Conservation (phyloP, 1,284 basidiomycete genomes). For the Schizophyllum commune region DNA sequence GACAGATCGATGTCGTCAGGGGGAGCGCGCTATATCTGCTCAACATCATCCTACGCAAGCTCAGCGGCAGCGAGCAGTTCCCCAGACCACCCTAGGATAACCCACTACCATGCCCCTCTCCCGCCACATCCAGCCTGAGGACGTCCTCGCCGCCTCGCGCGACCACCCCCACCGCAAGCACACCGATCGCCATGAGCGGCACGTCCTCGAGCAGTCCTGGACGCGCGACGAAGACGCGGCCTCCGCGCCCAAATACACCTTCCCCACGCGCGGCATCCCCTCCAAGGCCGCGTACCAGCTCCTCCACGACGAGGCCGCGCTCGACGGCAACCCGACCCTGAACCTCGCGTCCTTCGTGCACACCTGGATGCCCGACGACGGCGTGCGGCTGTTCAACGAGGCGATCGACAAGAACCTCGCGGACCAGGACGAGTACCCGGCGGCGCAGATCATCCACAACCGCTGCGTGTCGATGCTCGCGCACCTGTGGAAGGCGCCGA, state of each 20-base stretch:
- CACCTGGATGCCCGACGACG: conserved; percentile 53
- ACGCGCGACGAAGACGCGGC: conserved; percentile 28
- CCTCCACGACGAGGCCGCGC: conserved; percentile 76
- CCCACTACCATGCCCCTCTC: not conserved
- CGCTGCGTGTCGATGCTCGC: conserved; percentile 67
- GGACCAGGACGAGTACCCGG: conserved; percentile 67
- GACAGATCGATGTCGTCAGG: no score
- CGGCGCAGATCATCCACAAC: conserved; percentile 67
- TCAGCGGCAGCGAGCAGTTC: no score
- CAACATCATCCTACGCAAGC: no score
- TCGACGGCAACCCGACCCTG: conserved; percentile 68
- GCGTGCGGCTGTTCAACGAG: conserved; percentile 52
- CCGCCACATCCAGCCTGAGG: not conserved
- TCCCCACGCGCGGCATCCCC: not conserved
- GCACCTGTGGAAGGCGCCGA: conserved; percentile 66
- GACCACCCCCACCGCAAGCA: not conserved
- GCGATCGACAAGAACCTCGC: conserved; percentile 88
- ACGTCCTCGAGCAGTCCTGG: not conserved
- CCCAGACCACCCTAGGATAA: no score
- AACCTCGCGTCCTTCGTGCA: conserved; percentile 82
- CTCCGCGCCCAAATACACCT: not conserved
- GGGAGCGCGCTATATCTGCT: no score
- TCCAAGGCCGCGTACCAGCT: conserved; percentile 24
- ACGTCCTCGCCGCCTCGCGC: not conserved
- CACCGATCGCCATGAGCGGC: not conserved